These are phyloP conservation scores for Mortierella polycephala DNA, from an alignment of 371 early-diverging fungal species.

Conservation along the genomic window DNA sequence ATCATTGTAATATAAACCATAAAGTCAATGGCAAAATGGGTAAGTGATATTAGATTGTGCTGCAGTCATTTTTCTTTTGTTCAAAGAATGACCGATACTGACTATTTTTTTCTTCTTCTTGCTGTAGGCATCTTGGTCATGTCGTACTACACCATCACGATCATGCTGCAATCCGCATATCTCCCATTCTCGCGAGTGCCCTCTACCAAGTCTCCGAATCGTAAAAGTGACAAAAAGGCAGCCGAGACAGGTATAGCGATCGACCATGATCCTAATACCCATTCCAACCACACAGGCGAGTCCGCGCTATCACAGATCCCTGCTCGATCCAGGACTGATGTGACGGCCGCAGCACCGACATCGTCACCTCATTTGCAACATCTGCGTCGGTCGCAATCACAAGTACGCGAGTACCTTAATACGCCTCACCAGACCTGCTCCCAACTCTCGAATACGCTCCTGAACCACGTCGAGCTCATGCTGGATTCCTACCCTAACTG, in stretches of 20 bases:
- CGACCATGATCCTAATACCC: too few species aligned
- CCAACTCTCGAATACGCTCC: slow-evolving; percentile 28
- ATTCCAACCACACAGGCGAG: too few species aligned
- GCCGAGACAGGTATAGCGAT: too few species aligned
- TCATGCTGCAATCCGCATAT: slow-evolving; percentile 48
- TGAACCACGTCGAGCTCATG: slow-evolving; percentile 38
- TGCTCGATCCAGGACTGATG: too few species aligned
- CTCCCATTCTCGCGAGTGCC: slow-evolving; percentile 26
- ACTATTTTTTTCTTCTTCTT: background rate
- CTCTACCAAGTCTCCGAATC: background rate
- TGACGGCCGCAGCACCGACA: background rate
- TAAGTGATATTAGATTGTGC: background rate
- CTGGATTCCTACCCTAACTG: slow-evolving; percentile 36
- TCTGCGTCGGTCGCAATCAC: background rate
- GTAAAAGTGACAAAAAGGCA: background rate
- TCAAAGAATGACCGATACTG: too few species aligned
- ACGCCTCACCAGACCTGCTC: slow-evolving; percentile 42
- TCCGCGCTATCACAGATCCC: too few species aligned
- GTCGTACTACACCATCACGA: slow-evolving; percentile 48
- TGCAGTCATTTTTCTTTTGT: background rate
- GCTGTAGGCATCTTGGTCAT: slow-evolving; percentile 25
- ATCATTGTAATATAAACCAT: slow-evolving; percentile 33
- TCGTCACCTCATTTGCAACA: background rate
- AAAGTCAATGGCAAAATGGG: slow-evolving; percentile 47
- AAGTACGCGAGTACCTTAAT: slow-evolving; percentile 19